Percentiles rank a stretch among this genome's conserved stretches.
These are phyloP conservation scores for Trifolium subterraneum DNA, from an alignment of 306 rosid species.

Conservation along the genomic window DNA sequence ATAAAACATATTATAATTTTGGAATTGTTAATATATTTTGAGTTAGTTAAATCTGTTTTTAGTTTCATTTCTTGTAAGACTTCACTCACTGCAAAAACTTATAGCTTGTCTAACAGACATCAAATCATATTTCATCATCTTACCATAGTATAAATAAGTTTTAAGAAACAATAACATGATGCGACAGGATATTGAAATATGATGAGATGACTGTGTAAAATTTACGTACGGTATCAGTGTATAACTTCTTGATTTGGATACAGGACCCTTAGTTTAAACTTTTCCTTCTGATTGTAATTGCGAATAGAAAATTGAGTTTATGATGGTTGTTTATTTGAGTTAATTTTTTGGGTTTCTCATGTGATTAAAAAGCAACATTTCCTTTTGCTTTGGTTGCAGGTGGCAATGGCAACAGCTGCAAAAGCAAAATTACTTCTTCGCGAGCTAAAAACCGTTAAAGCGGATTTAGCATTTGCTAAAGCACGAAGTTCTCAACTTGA, in stretches of 20 bases:
- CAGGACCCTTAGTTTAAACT: conserved; percentile 7
- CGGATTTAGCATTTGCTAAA: conserved; percentile 90
- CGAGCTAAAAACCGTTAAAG: conserved; percentile 92
- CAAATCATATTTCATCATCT: no score
- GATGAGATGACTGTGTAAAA: neutral
- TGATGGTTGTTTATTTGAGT: conserved; percentile 6
- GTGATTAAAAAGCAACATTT: conserved; percentile 39
- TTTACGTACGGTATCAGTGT: neutral
- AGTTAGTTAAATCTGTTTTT: neutral
- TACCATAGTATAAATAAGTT: neutral
- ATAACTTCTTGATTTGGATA: neutral
- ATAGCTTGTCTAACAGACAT: no score
- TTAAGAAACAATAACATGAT: no score
- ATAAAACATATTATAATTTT: conserved; percentile 18
- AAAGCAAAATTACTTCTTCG: conserved; percentile 94
- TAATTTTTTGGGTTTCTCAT: neutral
- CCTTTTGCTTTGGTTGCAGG: conserved; percentile 55
- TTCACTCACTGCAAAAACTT: neutral
- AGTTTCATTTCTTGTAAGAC: neutral
- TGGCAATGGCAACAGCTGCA: conserved; percentile 99
- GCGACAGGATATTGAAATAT: neutral
- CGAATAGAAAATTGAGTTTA: neutral
- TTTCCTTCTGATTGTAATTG: neutral
- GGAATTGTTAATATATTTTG: conserved; percentile 11
- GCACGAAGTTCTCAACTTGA: conserved; percentile 92